Evolutionary conservation across 2,329 filamentous ascomycete genomes (phyloP), one percentile per base, ranked within the genome.

Genomic region (Fusarium succisae): DNA sequence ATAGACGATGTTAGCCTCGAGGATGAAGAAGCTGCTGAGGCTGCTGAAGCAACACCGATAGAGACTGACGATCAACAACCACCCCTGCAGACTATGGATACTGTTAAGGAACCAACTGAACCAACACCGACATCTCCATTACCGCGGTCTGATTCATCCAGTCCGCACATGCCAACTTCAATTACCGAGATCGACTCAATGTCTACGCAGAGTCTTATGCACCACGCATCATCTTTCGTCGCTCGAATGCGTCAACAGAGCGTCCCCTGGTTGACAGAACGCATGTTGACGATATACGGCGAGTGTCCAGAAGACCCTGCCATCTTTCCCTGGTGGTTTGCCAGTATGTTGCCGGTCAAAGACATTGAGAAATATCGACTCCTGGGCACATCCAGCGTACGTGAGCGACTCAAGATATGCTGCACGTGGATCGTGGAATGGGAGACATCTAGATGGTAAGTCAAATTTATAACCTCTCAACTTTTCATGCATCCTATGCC

Each of bases 271-370:
- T 85, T 97, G 35, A 90, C 93, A 63, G 87, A 91, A 45, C 89
- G 92, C 14, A 91, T 95, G 39, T 84, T 95, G 37, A 84, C 90
- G 38, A 91, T 93, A 11, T 96, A 96, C 74, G 95, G 95, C 18
- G 90, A 93, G 66, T 92, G 92, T 26, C 95, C 94, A 0, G 86
- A 89, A 22, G 94, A 97, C 77, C 91, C 94, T 2, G 91, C 91
- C 7, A 81, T 90, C 3, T 96, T 98, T 75, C 93, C 95, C 1
- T 98, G 95, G 88, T 98, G 95, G 95, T 92, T 98, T 75, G 95
- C 93, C 15, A 94, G 91, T 78, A 91, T 96, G 26, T 82, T 97
- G 18, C 94, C 94, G 0, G 91, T 96, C 43, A 88, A 89, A 20
- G 93, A 96, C 32, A 85, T 90, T 35, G 92, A 96, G 77, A 97